These are phyloP conservation scores for Podospora fimiseda DNA, from an alignment of 495 filamentous ascomycete species.

Conservation along the genomic window DNA sequence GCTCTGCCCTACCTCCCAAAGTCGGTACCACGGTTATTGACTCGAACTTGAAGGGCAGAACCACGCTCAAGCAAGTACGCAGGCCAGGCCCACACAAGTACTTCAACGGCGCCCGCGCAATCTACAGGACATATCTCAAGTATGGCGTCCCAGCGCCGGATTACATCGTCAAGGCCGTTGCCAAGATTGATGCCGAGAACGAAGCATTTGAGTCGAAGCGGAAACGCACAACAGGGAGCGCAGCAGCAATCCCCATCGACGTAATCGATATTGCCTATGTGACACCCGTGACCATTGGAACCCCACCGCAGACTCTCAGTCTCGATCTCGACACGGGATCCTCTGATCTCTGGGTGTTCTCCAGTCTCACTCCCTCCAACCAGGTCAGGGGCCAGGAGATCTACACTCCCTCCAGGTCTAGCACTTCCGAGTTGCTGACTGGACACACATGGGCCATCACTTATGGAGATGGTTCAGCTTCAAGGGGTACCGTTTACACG, in stretches of 20 bases:
- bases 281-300: conserved; percentile 60
- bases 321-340: conserved; percentile 74
- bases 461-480: conserved; percentile 66
- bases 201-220: not conserved
- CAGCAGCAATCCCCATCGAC: conserved; percentile 49
- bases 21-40: conserved; percentile 22
- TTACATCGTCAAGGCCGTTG: conserved; percentile 32
- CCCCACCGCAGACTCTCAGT: conserved; percentile 51
- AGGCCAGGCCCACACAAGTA: conserved; percentile 35
- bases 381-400: conserved; percentile 47
- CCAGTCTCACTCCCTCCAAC: conserved; percentile 17
- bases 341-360: conserved; percentile 61
- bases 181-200: conserved; percentile 19
- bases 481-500: conserved; percentile 60
- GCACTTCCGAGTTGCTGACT: conserved; percentile 40
- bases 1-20: conserved; percentile 24
- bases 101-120: conserved; percentile 45
- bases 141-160: conserved; percentile 42
- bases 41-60: conserved; percentile 6
- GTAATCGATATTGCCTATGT: conserved; percentile 60
- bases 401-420: conserved; percentile 49
- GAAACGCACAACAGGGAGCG: conserved; percentile 40
- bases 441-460: conserved; percentile 59
- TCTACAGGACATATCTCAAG: conserved; percentile 57
- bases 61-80: conserved; percentile 49